These are phyloP conservation scores for Exobasidium cylindrosporum DNA, from an alignment of 1,284 basidiomycete species.

Conservation along the genomic window DNA sequence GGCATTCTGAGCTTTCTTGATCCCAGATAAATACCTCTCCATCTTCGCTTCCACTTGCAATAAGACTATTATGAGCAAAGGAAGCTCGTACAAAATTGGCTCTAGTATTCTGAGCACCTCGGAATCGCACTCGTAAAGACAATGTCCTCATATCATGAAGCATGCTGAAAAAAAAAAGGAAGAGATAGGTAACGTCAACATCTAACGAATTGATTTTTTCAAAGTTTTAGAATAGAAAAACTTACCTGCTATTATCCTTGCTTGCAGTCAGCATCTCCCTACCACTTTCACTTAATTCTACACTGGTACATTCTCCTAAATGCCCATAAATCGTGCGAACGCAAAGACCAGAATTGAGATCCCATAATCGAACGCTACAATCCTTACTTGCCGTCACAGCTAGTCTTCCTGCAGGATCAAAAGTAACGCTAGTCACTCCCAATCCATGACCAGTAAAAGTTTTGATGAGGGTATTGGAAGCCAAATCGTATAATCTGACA, in stretches of 20 bases:
- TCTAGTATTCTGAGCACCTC: conserved; percentile 60
- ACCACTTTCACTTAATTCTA: conserved; percentile 58
- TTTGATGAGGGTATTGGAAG: conserved; percentile 56
- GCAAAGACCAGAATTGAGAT: conserved; percentile 58
- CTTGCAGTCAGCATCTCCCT: conserved; percentile 58
- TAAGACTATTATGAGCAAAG: conserved; percentile 57
- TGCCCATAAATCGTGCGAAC: conserved; percentile 58
- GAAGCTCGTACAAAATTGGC: conserved; percentile 59
- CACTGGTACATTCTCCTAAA: conserved; percentile 59
- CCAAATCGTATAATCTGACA: conserved; percentile 58
- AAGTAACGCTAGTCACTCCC: conserved; percentile 52
- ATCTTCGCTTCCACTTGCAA: conserved; percentile 59
- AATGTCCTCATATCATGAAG: conserved; percentile 39
- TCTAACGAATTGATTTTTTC: conserved; percentile 22
- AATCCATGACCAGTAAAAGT: conserved; percentile 60
- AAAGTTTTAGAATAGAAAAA: conserved; percentile 57
- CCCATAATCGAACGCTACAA: conserved; percentile 59
- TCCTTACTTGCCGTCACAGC: conserved; percentile 60
- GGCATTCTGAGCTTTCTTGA: conserved; percentile 46
- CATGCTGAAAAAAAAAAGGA: conserved; percentile 1
- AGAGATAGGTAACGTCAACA: background rate
- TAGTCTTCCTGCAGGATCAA: conserved; percentile 57
- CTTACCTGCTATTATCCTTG: conserved; percentile 56
- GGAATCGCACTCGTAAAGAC: conserved; percentile 57
- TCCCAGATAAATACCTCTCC: conserved; percentile 54